Percentiles rank a stretch among this genome's conserved stretches.
Evolutionary conservation across 2,329 filamentous ascomycete species (phyloP).

Genomic region (Geosmithia putterillii): DNA sequence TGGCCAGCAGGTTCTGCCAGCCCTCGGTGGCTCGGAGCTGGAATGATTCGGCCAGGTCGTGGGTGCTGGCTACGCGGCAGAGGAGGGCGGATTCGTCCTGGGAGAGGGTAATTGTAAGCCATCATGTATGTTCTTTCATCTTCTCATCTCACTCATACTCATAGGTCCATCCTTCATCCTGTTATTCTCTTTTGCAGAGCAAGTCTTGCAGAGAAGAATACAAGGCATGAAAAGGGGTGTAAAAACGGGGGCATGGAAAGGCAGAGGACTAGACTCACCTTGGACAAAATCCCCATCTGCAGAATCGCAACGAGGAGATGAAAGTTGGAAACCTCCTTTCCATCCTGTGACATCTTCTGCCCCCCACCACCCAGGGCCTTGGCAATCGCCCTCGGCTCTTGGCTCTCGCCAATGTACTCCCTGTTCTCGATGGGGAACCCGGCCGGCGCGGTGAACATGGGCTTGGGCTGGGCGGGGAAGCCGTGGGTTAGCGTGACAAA

Average conservation of each 20-base stretch:
- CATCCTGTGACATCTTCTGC: constrained; percentile 47
- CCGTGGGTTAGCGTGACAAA: constrained; percentile 93
- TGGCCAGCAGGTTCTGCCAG: constrained; percentile 88
- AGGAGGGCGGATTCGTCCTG: constrained; percentile 85
- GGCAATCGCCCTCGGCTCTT: constrained; percentile 60
- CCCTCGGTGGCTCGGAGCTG: constrained; percentile 78
- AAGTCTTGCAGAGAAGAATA: too few species aligned
- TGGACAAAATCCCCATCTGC: constrained; percentile 66
- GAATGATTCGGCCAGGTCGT: constrained; percentile 69
- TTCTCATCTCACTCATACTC: too few species aligned
- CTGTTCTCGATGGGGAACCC: constrained; percentile 88
- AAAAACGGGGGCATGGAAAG: too few species aligned
- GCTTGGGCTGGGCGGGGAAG: constrained; percentile 71
- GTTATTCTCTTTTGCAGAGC: neutral
- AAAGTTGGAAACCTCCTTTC: constrained; percentile 75
- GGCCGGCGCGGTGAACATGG: constrained; percentile 60
- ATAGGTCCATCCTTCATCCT: too few species aligned
- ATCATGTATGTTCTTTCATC: neutral
- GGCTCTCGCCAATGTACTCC: constrained; percentile 71
- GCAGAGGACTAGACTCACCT: too few species aligned
- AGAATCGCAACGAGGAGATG: constrained; percentile 85
- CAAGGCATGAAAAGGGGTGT: too few species aligned
- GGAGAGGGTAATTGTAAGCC: neutral
- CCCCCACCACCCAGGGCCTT: constrained; percentile 54
- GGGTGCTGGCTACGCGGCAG: constrained; percentile 70